Conservation (phyloP, 257 asterid genomes). For the Jasminum sambac region DNA sequence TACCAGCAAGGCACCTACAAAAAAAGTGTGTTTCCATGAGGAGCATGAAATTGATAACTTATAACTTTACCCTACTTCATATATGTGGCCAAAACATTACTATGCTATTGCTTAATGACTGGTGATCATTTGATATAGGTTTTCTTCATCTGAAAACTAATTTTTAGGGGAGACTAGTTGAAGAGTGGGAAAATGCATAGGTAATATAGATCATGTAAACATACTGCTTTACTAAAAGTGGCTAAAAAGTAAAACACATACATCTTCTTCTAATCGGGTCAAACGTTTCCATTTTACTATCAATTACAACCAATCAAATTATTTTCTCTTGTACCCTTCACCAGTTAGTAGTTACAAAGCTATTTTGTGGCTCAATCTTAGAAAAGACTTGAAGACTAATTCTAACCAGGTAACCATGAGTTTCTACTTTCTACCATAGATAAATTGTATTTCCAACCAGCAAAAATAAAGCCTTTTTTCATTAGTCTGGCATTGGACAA, state of each 20-base stretch:
- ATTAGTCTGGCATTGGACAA: not conserved
- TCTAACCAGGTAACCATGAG: not conserved
- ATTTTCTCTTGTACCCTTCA: not conserved
- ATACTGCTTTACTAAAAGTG: not conserved
- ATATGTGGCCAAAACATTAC: not conserved
- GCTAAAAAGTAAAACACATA: not conserved
- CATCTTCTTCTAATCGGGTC: not conserved
- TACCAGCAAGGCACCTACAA: slow-evolving; percentile 72
- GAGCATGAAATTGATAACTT: slow-evolving; percentile 13
- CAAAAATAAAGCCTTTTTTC: not conserved
- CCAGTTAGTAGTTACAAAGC: not conserved
- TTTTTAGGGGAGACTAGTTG: no score
- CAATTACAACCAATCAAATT: slow-evolving; percentile 11
- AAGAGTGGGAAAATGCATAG: not conserved
- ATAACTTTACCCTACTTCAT: not conserved
- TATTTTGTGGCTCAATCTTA: not conserved
- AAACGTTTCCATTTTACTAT: not conserved
- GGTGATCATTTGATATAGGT: no score
- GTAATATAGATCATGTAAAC: not conserved
- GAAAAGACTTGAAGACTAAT: slow-evolving; percentile 16
- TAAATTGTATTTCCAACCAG: slow-evolving; percentile 14
- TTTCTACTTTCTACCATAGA: not conserved
- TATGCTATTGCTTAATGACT: not conserved
- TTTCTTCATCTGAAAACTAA: no score
- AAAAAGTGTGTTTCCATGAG: slow-evolving; percentile 12